Evolutionary conservation across 139 green algal genomes (phyloP), one percentile per base, ranked within the genome.

Genomic region (Chlorella vulgaris): DNA sequence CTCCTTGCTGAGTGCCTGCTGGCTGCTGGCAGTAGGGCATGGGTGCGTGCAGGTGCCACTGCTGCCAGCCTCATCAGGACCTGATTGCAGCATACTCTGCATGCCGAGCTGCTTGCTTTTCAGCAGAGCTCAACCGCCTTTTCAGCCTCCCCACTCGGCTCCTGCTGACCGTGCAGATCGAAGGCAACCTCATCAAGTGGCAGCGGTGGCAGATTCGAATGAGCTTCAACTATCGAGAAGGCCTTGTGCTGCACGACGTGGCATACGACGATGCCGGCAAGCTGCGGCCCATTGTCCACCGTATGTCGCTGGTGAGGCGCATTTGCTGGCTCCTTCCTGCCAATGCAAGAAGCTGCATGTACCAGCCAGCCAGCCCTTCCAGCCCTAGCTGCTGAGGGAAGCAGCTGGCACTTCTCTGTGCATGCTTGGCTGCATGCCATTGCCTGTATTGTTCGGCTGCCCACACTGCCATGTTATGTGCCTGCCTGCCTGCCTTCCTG

Each of bases 221-320:
- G 7, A 90, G 91, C 31, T 98, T 98, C 86, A 98, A 95, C 76
- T 85, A 89, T 19, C 86, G 94, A 1, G 95, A 98, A 85, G 95
- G 95, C 10, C 89, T 98, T 43, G 94, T 98, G 69, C 89, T 98
- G 55, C 91, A 98, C 79, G 43, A 90, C 22, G 39, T 94, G 5
- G 65, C 67, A 28, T 93, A 89, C 68, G 74, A 93, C 39, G 91
- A 97, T 76, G 75, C 29, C 28, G 91, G 87, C 4, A 77, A 82
- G 0, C 22, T 88, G 55, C 82, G 94, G 13, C 90, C 92, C n/a
- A 84, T 98, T 26, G 69, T 96, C 55, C 85, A 97, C 85, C 83
- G 95, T 7, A 81, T 90, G 26, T 93, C 85, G 39, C 89, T 97
- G 74, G 74, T 69, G 31, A 79, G 73, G 1, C 55, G 38, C 7